Evolutionary conservation across 495 filamentous ascomycete genomes (phyloP), one percentile per base, ranked within the genome.

Genomic region (Daldinia loculata): DNA sequence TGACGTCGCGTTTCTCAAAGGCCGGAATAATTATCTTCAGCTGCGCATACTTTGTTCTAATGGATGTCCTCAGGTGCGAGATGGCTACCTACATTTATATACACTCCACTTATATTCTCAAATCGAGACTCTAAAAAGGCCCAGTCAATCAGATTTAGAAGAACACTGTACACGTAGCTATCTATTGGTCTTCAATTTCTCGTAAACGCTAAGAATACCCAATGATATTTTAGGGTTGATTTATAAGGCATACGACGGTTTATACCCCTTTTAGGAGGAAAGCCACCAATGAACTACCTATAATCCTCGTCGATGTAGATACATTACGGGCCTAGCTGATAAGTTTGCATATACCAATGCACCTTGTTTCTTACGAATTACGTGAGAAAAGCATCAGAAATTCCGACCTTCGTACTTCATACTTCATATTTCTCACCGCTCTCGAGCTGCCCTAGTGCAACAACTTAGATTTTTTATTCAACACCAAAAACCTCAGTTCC

Each of bases 51-150:
- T 32, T 32, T 6, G 6, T 29, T 29, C 27, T 29, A n/a, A n/a
- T n/a, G n/a, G n/a, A 1, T 29, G 6, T 29, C 30, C 30, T 9
- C 7, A 9, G 0, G 30, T 12, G 11, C 92, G 92, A 74, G 93
- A 94, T 29, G 90, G 14, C 27, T 29, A 55, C 2, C 27, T 29
- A 55, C 2, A 32, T 8, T 15, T 12, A 55, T 15, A 30, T n/a
- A n/a, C 24, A 30, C 9, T 15, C 8, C 30, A 11, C 30, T 30
- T 30, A 30, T 30, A 30, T 30, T 32, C 30, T 32, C 30, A 29
- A 29, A 29, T 29, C 4, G 6, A 4, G 27, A 29, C 6, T 32
- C 29, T 32, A 32, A 32, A 9, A 32, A 32, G 7, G 29, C 32
- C 8, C 8, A 11, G 32, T 34, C 32, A 34, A 34, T 12, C 32